Evolutionary conservation across 805 yeast genomes (phyloP), one percentile per base, ranked within the genome.

Genomic region (Metschnikowia reukaufii): DNA sequence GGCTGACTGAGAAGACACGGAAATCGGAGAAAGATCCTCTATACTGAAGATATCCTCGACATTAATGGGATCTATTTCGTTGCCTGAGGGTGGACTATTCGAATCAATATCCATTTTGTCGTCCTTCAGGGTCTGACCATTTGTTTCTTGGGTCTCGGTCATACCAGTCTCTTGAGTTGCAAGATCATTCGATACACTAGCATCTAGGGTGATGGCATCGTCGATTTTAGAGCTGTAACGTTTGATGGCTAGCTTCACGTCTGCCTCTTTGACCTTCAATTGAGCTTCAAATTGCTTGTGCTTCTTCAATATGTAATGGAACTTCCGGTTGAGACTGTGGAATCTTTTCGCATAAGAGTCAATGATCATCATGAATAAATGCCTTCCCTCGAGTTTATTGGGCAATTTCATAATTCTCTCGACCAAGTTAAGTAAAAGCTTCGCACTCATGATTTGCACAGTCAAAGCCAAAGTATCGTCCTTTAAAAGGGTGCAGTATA

Each of bases 401-500:
- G 87, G 91, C 56, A 91, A 66, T 58, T 86, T 86, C 78, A 86
- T 77, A 33, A 94, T 86, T 36, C 96, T 73, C 55, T 95, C 99
- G 17, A 94, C 92, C 57, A 95, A 72, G 64, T 94, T 95, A 51
- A 92, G 67, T 27, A 94, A 67, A 27, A 94, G 72, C 66, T 91
- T 92, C 2, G 97, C 96, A 67, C 97, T 87, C 97, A 94, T 90
- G 8, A 91, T 87, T 64, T 95, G 98, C 31, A 91, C 96, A 6
- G 96, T 87, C 50, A 88, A 76, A 0, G 96, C 94, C 52, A 94
- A 68, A 0, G 91, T 72, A 52, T 81, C 82, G 61, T 95, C 98
- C 56, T 86, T 85, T 51, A 94, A 70, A 55, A 89, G 83, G 23
- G 77, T 78, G 59, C 96, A 85, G 61, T 89, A 94, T 47, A 88